These are phyloP conservation scores for Rhynchospora tenuis DNA, from an alignment of 176 grass and related monocot genomes.

Conservation along the genomic window DNA sequence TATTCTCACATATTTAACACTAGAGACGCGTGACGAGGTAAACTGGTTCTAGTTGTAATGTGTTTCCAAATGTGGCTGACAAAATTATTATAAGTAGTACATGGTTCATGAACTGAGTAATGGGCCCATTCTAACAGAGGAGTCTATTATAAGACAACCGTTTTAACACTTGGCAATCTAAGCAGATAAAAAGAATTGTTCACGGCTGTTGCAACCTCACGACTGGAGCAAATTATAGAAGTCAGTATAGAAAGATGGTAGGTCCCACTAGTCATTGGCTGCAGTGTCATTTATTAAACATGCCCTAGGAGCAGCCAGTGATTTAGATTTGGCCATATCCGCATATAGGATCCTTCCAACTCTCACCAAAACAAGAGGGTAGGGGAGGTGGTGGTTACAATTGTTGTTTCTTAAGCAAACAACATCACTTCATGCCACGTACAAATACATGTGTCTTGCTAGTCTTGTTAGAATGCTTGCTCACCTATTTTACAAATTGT, in stretches of 20 bases:
- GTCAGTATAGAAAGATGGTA: not conserved
- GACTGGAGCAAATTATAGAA: not conserved
- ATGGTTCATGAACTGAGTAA: slow-evolving; percentile 8
- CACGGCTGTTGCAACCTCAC: not conserved
- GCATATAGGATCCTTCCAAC: not conserved
- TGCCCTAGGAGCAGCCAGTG: not conserved
- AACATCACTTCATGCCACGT: not conserved
- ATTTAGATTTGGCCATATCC: slow-evolving; percentile 3
- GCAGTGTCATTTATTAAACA: not conserved
- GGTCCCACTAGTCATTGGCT: not conserved
- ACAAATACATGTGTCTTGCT: not conserved
- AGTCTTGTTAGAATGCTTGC: not conserved
- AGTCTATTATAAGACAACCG: not conserved
- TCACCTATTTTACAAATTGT: not conserved
- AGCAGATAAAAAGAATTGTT: not conserved
- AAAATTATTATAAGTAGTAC: slow-evolving; percentile 14
- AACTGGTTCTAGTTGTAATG: slow-evolving; percentile 13
- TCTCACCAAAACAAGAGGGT: slow-evolving; percentile 5
- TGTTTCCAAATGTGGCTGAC: not conserved
- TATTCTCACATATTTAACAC: slow-evolving; percentile 10
- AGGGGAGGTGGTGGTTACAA: not conserved
- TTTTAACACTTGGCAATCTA: slow-evolving; percentile 24
- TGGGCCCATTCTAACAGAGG: not conserved
- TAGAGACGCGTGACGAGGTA: not conserved
- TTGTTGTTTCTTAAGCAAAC: slow-evolving; percentile 12